Conservation (phyloP, 495 filamentous ascomycete species). For the Hypoxylon perforatum region DNA sequence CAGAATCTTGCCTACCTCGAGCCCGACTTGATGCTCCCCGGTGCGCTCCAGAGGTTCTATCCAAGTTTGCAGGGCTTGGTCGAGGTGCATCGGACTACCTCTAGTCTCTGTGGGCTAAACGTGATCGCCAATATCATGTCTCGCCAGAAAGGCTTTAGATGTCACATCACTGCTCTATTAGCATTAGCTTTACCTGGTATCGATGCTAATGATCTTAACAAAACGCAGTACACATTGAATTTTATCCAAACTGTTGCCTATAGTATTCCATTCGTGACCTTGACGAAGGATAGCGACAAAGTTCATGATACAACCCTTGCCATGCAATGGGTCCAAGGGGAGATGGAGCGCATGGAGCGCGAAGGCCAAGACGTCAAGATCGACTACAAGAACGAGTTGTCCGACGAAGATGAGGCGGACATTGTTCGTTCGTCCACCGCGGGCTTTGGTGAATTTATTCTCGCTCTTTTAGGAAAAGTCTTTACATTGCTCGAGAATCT, state of each 20-base stretch:
- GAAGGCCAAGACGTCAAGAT: conserved; percentile 85
- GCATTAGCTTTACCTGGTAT: conserved; percentile 94
- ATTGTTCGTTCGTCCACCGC: conserved; percentile 97
- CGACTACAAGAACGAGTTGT: conserved; percentile 84
- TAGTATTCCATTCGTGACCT: conserved; percentile 88
- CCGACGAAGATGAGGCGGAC: conserved; percentile 85
- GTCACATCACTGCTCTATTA: conserved; percentile 91
- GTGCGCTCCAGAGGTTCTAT: conserved; percentile 94
- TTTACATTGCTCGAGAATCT: conserved; percentile 96
- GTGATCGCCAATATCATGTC: conserved; percentile 89
- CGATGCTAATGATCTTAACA: conserved; percentile 97
- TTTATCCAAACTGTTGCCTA: conserved; percentile 96
- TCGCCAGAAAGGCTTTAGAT: conserved; percentile 89
- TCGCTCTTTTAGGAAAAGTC: conserved; percentile 89
- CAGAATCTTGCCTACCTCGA: conserved; percentile 91
- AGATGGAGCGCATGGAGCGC: conserved; percentile 92
- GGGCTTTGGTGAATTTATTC: conserved; percentile 89
- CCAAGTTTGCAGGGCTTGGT: conserved; percentile 95
- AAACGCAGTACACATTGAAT: conserved; percentile 91
- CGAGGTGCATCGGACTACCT: conserved; percentile 96
- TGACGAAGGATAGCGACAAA: conserved; percentile 75
- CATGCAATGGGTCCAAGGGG: conserved; percentile 90
- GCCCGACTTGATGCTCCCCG: conserved; percentile 90
- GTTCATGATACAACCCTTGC: conserved; percentile 82
- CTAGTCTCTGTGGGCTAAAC: conserved; percentile 89